A percentile compares a stretch with the other conserved stretches of the same genome.
Conservation (phyloP, 2,329 filamentous ascomycete species). For the Claviceps cyperi region DNA sequence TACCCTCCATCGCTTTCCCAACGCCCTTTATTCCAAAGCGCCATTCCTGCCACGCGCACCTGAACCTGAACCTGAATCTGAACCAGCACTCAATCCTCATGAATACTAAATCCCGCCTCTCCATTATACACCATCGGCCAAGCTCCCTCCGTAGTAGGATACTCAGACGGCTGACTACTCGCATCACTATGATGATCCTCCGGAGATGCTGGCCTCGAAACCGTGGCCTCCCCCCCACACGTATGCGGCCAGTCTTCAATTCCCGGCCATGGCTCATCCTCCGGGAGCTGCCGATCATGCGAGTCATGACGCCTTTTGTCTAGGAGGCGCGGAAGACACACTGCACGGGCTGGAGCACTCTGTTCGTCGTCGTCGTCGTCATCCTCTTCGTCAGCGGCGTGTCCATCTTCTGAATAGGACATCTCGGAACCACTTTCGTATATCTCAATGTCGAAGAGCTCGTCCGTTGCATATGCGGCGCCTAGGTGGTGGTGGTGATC, state of each 20-base stretch:
- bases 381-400: constrained; percentile 13
- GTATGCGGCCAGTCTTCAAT: constrained; percentile 35
- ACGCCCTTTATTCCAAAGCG: too few relatives aligned
- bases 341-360: constrained; percentile 13
- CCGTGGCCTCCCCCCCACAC: constrained; percentile 36
- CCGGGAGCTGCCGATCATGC: constrained; percentile 23
- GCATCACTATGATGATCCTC: constrained; percentile 19
- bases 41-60: too few relatives aligned
- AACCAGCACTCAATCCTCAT: constrained; percentile 21
- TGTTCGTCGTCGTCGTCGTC: constrained; percentile 13
- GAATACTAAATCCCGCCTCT: constrained; percentile 22
- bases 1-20: too few relatives aligned
- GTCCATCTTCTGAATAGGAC: constrained; percentile 16
- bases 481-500: constrained; percentile 18
- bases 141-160: constrained; percentile 34
- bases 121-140: constrained; percentile 19
- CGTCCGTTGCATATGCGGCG: constrained; percentile 19
- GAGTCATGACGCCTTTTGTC: constrained; percentile 7
- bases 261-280: constrained; percentile 43
- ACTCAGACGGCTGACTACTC: constrained; percentile 42
- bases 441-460: constrained; percentile 22
- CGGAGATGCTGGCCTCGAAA: constrained; percentile 21
- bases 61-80: neutral
- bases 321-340: constrained; percentile 13
- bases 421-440: constrained; percentile 22